Base-by-base conservation (phyloP, 2,329 filamentous ascomycete genomes). In the Neonectria magnoliae region DNA sequence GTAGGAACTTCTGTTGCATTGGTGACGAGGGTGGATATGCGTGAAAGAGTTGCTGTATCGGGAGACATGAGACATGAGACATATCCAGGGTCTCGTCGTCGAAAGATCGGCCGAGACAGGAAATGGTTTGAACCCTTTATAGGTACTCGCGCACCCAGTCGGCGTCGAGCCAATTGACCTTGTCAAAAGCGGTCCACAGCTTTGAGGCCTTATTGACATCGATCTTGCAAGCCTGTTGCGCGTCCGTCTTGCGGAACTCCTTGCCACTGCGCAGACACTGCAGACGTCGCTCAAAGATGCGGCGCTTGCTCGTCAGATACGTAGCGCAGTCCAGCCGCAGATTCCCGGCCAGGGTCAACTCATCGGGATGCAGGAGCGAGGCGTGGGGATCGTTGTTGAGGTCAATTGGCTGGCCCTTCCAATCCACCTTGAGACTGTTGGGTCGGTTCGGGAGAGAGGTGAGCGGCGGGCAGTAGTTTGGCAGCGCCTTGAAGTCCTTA, bases 171-270 rank as follows among this genome's bases (percentile, higher is more conserved):
- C 94, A 97, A 71, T 91, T 92, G 41, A 96, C 92, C 72, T 90
- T 91, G 54, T 97, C 92, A 76, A 93, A 98, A 6, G 93, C 93
- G 41, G 90, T 90, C 92, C 93, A 97, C 51, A 98, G 84, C 79
- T 95, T 95, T 70, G 93, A 97, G 3, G 94, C 93, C 83, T 98
- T 98, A 84, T 98, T 98, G 77, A 98, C 95, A 74, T 98, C 95
- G 68, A 98, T 97, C 83, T 97, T 97, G 86, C 93, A 97, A n/a
- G 93, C 93, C 78, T 97, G 93, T 79, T 98, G 95, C 5, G 94
- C 93, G 76, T 97, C 93, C 1, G 95, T 98, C 86, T 97, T 97
- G 77, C 93, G 90, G 78, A 97, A 98, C 74, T 94, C 92, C 79
- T 97, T 96, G 76, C 87, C 87, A 38, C 88, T 89, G 60, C 83